A percentile compares a stretch with the other conserved stretches of the same genome.
phyloP scores from a whole-genome alignment of 139 green algal genomes.

The Closterium sp. region DNA sequence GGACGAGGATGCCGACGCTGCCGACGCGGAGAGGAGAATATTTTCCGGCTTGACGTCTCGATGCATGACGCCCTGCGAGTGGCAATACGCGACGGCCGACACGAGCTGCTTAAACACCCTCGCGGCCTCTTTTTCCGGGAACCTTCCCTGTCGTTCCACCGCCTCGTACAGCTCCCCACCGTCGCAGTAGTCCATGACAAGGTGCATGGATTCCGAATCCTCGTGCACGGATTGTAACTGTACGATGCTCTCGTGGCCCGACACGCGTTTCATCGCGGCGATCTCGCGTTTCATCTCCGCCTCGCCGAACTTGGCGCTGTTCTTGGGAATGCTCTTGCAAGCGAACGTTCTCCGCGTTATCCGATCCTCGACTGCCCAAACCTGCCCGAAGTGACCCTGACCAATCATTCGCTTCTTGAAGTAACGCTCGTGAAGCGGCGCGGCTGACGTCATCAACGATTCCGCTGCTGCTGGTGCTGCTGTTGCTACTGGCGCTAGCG shows the following conservation, averaged over 20 bases:
- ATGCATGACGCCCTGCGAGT: constrained; percentile 52
- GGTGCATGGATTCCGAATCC: constrained; percentile 6
- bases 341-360: constrained; percentile 15
- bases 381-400: background rate
- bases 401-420: background rate
- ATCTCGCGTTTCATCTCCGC: constrained; percentile 15
- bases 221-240: constrained; percentile 45
- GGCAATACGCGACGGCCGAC: constrained; percentile 83
- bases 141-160: constrained; percentile 73
- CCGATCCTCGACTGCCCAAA: background rate
- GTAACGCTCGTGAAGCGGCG: background rate
- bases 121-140: constrained; percentile 78
- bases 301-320: background rate
- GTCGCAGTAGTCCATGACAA: constrained; percentile 30
- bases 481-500: background rate
- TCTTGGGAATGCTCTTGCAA: constrained; percentile 36
- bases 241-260: constrained; percentile 26
- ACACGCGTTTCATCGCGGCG: background rate
- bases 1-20: too few species aligned
- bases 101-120: constrained; percentile 78
- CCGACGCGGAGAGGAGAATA: constrained; percentile 10
- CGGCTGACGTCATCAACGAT: background rate
- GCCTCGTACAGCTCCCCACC: constrained; percentile 32
- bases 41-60: constrained; percentile 27
- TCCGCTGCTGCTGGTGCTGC: background rate